phyloP scores from a whole-genome alignment of 257 asterid species.

The Primulina tabacum region DNA sequence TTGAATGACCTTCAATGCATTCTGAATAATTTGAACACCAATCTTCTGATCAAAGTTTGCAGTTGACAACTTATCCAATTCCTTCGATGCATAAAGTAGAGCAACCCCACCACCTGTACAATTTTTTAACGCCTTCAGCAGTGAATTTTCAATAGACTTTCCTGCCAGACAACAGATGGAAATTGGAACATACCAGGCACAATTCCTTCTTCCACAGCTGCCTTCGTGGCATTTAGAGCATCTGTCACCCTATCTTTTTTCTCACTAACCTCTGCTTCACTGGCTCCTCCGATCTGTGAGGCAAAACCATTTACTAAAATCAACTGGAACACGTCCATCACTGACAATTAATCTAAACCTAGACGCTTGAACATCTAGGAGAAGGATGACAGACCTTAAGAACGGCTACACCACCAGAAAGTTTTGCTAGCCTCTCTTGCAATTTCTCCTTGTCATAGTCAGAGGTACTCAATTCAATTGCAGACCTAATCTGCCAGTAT shows the following conservation, averaged over 20 bases:
- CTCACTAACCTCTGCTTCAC: slow-evolving; percentile 95
- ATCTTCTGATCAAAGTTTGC: slow-evolving; percentile 92
- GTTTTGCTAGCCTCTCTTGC: slow-evolving; percentile 91
- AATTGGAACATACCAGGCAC: slow-evolving; percentile 52
- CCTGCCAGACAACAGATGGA: not conserved
- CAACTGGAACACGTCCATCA: not conserved
- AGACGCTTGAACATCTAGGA: not conserved
- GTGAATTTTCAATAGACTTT: not conserved
- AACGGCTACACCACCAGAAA: slow-evolving; percentile 97
- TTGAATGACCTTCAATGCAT: slow-evolving; percentile 69
- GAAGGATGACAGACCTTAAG: slow-evolving; percentile 52
- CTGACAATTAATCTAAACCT: not conserved
- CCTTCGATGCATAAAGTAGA: slow-evolving; percentile 77
- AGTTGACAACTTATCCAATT: slow-evolving; percentile 63
- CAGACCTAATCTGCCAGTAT: slow-evolving; percentile 59
- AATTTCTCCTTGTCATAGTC: slow-evolving; percentile 91
- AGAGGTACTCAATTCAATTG: slow-evolving; percentile 75
- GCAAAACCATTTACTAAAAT: not conserved
- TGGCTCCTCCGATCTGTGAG: slow-evolving; percentile 90
- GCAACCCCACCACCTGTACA: slow-evolving; percentile 87
- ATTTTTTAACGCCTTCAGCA: slow-evolving; percentile 2
- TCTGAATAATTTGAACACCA: slow-evolving; percentile 91
- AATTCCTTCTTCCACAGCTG: slow-evolving; percentile 98
- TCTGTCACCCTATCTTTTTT: slow-evolving; percentile 93
- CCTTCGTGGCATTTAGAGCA: slow-evolving; percentile 94